These are phyloP conservation scores for Chrysanthemum seticuspe DNA, from an alignment of 129 eudicot species.

Conservation along the genomic window DNA sequence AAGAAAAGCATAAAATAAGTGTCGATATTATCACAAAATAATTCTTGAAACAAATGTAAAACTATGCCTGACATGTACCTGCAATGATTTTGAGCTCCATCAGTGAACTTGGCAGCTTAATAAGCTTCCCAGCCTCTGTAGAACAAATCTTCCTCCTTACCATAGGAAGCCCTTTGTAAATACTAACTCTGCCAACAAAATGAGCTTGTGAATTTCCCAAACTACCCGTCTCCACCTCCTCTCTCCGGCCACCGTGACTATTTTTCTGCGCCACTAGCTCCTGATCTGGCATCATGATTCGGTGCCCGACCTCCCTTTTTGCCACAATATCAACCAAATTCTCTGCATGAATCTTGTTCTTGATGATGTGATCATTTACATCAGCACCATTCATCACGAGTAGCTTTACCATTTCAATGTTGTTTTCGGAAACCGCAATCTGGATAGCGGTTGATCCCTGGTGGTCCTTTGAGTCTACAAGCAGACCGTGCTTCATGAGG, in stretches of 20 bases:
- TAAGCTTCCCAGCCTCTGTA: constrained; percentile 72
- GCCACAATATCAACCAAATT: constrained; percentile 53
- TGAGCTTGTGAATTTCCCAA: constrained; percentile 30
- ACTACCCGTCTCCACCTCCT: constrained; percentile 25
- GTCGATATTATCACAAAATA: neutral
- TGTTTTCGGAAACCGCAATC: constrained; percentile 56
- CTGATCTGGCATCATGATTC: constrained; percentile 49
- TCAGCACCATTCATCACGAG: constrained; percentile 75
- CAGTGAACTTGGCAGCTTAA: constrained; percentile 64
- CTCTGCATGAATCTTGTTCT: constrained; percentile 36
- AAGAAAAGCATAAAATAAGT: neutral
- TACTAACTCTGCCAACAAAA: constrained; percentile 52
- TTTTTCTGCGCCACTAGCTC: constrained; percentile 14
- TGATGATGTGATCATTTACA: constrained; percentile 34
- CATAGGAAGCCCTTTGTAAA: constrained; percentile 80
- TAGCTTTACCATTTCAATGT: constrained; percentile 56
- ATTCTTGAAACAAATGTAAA: constrained; percentile 2
- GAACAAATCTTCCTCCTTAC: constrained; percentile 46
- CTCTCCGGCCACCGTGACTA: constrained; percentile 12
- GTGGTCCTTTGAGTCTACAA: constrained; percentile 67
- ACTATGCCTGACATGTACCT: constrained; percentile 41
- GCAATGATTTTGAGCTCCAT: constrained; percentile 74
- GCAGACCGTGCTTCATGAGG: constrained; percentile 70
- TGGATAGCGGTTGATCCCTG: constrained; percentile 68
- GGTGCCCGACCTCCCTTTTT: constrained; percentile 68